These are phyloP conservation scores for Hyphodiscus hymeniophilus DNA, from an alignment of 495 filamentous ascomycete genomes.

Conservation along the genomic window DNA sequence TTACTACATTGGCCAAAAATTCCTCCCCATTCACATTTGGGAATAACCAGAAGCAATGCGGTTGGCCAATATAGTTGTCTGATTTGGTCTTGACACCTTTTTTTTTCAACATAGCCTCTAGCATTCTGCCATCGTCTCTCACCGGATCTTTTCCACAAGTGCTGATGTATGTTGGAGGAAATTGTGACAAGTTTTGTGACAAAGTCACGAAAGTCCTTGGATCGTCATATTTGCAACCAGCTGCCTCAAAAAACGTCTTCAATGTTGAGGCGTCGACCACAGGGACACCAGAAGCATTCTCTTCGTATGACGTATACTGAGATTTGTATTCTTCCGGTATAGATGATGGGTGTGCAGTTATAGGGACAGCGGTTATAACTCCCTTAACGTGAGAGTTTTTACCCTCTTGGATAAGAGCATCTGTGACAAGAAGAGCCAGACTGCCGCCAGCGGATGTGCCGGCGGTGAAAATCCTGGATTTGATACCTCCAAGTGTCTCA, in stretches of 20 bases:
- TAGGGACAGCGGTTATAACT: conserved; percentile 20
- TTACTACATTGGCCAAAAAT: conserved; percentile 10
- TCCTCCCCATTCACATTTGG: conserved; percentile 6
- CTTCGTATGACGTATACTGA: conserved; percentile 15
- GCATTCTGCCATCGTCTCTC: conserved; percentile 23
- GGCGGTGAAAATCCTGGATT: conserved; percentile 19
- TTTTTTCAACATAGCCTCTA: conserved; percentile 22
- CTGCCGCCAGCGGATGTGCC: conserved; percentile 25
- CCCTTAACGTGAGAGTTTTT: conserved; percentile 11
- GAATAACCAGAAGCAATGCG: conserved; percentile 14
- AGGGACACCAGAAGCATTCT: conserved; percentile 9
- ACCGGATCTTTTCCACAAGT: conserved; percentile 24
- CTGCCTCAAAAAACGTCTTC: conserved; percentile 13
- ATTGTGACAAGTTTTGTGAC: conserved; percentile 9
- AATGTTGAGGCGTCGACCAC: conserved; percentile 15
- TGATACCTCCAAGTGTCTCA: conserved; percentile 17
- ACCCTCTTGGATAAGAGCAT: conserved; percentile 16
- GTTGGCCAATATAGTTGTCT: conserved; percentile 10
- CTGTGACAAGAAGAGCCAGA: conserved; percentile 21
- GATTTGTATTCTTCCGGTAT: conserved; percentile 18
- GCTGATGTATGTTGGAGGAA: conserved; percentile 23
- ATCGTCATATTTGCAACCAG: conserved; percentile 11
- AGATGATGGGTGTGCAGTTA: conserved; percentile 20
- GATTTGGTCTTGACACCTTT: conserved; percentile 19
- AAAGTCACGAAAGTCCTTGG: conserved; percentile 16